phyloP scores from a whole-genome alignment of 1,139 yeast genomes.

The Martiniozyma asiatica region DNA sequence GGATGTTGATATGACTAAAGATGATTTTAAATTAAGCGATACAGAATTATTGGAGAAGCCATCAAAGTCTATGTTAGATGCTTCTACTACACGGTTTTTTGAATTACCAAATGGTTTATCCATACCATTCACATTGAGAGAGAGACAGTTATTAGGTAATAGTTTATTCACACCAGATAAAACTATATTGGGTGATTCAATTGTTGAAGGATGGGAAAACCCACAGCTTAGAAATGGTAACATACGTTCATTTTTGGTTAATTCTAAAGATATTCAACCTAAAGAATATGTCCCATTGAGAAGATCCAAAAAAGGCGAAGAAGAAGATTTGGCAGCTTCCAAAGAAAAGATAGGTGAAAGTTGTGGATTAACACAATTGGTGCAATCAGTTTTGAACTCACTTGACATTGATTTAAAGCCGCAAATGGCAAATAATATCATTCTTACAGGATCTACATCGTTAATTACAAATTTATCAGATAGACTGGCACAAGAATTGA shows the following conservation, averaged over 20 bases:
- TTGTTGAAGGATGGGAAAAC: constrained; percentile 22
- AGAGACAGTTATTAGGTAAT: constrained; percentile 62
- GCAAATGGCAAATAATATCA: constrained; percentile 81
- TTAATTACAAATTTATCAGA: constrained; percentile 83
- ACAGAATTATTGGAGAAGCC: constrained; percentile 9
- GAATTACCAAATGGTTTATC: constrained; percentile 72
- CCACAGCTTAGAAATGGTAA: constrained; percentile 17
- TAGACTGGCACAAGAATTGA: constrained; percentile 63
- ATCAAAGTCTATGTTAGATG: constrained; percentile 10
- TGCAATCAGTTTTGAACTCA: constrained; percentile 55
- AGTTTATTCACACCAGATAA: constrained; percentile 56
- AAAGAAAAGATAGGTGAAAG: constrained; percentile 14
- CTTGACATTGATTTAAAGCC: constrained; percentile 87
- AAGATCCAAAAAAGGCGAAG: constrained; percentile 37
- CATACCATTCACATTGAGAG: constrained; percentile 37
- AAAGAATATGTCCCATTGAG: constrained; percentile 65
- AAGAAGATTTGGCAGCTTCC: constrained; percentile 14
- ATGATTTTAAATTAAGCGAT: constrained; percentile 6
- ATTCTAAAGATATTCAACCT: constrained; percentile 18
- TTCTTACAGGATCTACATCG: constrained; percentile 83
- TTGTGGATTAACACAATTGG: constrained; percentile 42
- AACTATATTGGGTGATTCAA: constrained; percentile 15
- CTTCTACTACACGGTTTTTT: constrained; percentile 38
- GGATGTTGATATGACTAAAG: constrained; percentile 3
- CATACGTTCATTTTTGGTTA: constrained; percentile 10